phyloP scores from a whole-genome alignment of 495 filamentous ascomycete species.

The Friedmanniomyces simplex region DNA sequence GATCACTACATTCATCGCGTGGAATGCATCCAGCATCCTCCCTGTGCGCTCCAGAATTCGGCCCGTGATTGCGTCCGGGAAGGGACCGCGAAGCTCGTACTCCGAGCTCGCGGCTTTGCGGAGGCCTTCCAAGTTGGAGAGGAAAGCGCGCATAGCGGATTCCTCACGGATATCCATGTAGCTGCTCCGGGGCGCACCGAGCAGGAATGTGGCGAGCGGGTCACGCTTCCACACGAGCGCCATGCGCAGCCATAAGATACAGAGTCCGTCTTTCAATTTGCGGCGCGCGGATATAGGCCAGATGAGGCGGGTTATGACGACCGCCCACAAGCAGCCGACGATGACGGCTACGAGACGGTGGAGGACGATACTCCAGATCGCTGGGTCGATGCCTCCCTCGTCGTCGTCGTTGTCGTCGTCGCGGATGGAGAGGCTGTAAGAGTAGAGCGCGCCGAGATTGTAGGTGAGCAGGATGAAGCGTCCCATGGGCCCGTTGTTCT shows the following conservation, averaged over 20 bases:
- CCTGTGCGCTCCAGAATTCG: constrained; percentile 68
- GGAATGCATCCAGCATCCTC: constrained; percentile 79
- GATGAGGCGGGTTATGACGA: constrained; percentile 78
- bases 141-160: constrained; percentile 51
- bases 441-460: constrained; percentile 92
- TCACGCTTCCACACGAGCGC: constrained; percentile 94
- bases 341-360: constrained; percentile 85
- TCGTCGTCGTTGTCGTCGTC: constrained; percentile 65
- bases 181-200: constrained; percentile 30
- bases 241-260: constrained; percentile 83
- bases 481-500: constrained; percentile 79
- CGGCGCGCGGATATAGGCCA: constrained; percentile 85
- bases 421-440: constrained; percentile 72
- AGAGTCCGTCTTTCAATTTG: constrained; percentile 78
- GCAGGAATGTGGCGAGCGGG: constrained; percentile 65
- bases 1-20: constrained; percentile 90
- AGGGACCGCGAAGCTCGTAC: constrained; percentile 75
- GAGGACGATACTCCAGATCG: constrained; percentile 79
- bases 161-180: constrained; percentile 83
- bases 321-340: constrained; percentile 79
- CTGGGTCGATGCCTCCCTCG: constrained; percentile 74
- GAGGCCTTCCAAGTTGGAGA: constrained; percentile 59
- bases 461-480: constrained; percentile 78
- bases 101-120: constrained; percentile 65
- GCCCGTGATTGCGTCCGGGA: constrained; percentile 57